A percentile compares a stretch with the other conserved stretches of the same genome.
Evolutionary conservation across 192 early-diverging fungal species (phyloP).

Genomic region (Coemansia sp.): DNA sequence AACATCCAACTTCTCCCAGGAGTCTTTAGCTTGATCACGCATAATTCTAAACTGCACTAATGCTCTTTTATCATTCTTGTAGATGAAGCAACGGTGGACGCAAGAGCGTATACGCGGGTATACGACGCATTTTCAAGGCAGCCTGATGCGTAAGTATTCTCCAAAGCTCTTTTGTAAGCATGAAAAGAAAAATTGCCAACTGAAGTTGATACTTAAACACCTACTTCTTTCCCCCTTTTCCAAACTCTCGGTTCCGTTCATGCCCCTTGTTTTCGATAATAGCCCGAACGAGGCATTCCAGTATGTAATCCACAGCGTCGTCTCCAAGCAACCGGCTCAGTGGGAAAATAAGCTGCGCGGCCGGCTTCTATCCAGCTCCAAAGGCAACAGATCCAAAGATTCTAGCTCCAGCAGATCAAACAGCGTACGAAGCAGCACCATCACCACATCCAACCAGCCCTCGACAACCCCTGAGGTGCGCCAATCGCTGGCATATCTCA

Average conservation of each 20-base stretch:
- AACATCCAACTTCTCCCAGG: background rate
- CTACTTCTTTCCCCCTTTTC: background rate
- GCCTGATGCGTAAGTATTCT: conserved; percentile 41
- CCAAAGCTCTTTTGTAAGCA: background rate
- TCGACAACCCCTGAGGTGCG: conserved; percentile 17
- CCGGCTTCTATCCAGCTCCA: conserved; percentile 25
- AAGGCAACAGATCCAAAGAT: background rate
- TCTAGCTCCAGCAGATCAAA: background rate
- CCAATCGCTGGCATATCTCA: conserved; percentile 36
- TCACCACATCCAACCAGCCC: background rate
- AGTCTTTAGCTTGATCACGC: background rate
- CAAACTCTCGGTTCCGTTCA: background rate
- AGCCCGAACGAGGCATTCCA: conserved; percentile 40
- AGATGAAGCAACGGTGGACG: conserved; percentile 40
- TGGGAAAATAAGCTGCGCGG: conserved; percentile 32
- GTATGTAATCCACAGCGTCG: conserved; percentile 35
- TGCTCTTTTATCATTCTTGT: conserved; percentile 13
- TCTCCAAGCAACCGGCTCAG: conserved; percentile 10
- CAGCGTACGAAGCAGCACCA: background rate
- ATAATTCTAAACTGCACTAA: background rate
- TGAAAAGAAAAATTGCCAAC: background rate
- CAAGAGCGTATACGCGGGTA: conserved; percentile 32
- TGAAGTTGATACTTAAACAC: background rate
- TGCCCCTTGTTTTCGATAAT: background rate
- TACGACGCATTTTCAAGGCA: conserved; percentile 36